Base-by-base conservation (phyloP, 257 asterid species). In the Phtheirospermum japonicum region DNA sequence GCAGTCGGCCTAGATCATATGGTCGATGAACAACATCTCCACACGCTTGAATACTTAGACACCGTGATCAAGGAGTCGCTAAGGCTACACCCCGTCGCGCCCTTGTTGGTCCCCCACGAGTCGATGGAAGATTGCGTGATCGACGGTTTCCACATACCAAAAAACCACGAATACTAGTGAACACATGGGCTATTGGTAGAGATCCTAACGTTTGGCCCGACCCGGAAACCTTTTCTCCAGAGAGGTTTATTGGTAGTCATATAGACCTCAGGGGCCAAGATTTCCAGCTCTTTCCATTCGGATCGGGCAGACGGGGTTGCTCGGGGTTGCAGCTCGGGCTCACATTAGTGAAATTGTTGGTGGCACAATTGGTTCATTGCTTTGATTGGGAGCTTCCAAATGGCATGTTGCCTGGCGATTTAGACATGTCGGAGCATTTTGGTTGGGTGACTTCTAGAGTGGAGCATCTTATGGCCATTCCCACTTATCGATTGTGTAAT, bases 321-420 rank as follows among this genome's bases (percentile, higher is more conserved):
- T 78, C 78, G 0, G 79, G 78, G 11, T 0, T 69, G 50, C 70
- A 72, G 11, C 23, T 77, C 7, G 82, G 74, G 12, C 57, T 77
- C 9, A 34, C 56, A 4, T 0, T 63, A 10, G 73, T 76, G 19
- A 67, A 61, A 7, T 14, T 76, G n/a, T 14, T 72, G 39, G 16
- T 76, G 45, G 68, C 82, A 0, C 82, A 76, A 18, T 34, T 76
- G 58, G 78, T 73, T 45, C 82, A 76, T 69, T 76, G 78, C 63
- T 76, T 72, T 33, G 71, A 76, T 43, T 76, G 78, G 82, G 57
- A 60, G 64, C 82, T 76, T 65, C 82, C 76, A 0, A 43, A 57
- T 18, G 82, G 69, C 14, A 33, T 51, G 62, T 0, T 6, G 17
- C 59, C 76, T 0, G 10, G 18, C 54, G 82, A 76, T n/a, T 7